These are phyloP conservation scores for Quercus wislizeni DNA, from an alignment of 306 rosid genomes.

Conservation along the genomic window DNA sequence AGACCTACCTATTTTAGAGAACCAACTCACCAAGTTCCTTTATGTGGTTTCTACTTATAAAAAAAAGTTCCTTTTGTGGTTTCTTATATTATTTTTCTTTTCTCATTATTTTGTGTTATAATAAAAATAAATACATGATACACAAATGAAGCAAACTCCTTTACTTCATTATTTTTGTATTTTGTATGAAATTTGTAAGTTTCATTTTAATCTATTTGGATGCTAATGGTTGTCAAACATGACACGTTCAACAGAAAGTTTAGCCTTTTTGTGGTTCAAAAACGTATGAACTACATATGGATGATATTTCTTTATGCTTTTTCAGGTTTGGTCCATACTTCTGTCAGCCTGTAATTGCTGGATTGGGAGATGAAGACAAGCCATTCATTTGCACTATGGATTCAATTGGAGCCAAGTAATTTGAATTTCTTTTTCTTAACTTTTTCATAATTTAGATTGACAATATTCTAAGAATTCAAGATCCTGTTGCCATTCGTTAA, in stretches of 20 bases:
- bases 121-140: not conserved
- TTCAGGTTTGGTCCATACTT: constrained; percentile 93
- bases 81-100: not conserved
- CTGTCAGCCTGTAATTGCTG: constrained; percentile 96
- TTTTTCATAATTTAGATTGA: not conserved
- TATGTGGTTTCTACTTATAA: not conserved
- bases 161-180: not conserved
- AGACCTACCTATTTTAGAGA: not conserved
- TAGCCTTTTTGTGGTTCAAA: not conserved
- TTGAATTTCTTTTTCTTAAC: not conserved
- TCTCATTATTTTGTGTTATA: not conserved
- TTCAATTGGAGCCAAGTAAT: constrained; percentile 94
- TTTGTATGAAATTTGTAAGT: not conserved
- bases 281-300: not conserved
- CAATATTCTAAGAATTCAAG: not conserved
- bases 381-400: constrained; percentile 99
- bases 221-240: not conserved
- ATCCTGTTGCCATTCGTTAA: not conserved
- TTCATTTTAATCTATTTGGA: not conserved
- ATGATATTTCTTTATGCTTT: not conserved
- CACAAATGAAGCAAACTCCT: not conserved
- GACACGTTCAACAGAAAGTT: not conserved
- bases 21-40: not conserved
- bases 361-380: constrained; percentile 78
- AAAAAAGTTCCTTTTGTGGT: not conserved